Base-by-base conservation (phyloP, 371 early-diverging fungal genomes). In the Mortierella sp. region DNA sequence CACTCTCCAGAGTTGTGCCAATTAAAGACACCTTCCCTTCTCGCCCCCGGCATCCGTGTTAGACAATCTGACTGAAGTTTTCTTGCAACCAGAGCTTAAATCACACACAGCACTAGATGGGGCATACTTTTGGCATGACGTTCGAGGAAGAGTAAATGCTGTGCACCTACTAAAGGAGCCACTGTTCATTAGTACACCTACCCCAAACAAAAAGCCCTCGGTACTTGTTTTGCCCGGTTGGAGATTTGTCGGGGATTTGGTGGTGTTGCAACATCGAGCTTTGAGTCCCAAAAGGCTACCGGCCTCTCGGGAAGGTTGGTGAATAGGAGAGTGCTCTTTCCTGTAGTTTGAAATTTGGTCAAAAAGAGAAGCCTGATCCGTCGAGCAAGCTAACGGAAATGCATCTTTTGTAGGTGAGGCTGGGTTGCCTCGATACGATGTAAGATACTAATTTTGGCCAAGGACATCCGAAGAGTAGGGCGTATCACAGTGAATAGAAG, bases 381-480 rank as follows among this genome's bases (percentile, higher is more conserved):
- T 7, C 18, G 51, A 62, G 43, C 15, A 62, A 7, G 29, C 62
- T 37, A 29, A 50, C 62, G 37, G 50, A 51, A 19, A 62, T 62
- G 43, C 62, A 37, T 14, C 51, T 37, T 1, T 44, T 50, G 23
- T 50, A 51, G 21, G 62, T 52, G 52, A 52, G 43, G 52, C 51
- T 62, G 15, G 14, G 29, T 62, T 29, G 48, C 4, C 62, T 43
- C 4, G 62, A 62, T 62, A 51, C 62, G 29, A 62, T 0, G 29
- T 16, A 51, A 7, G 62, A 62, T 50, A 62, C n/a, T 62, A 30
- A 62, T 30, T 1, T 50, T 9, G n/a, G 51, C 6, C n/a, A 30
- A 51, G 1, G 62, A 52, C 0, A 30, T 11, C 15, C 51, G 52
- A 9, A 62, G 37, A 0, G 53, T 23, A 50, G 51, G 18, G 21